Evolutionary conservation across 139 green algal species (phyloP).

Genomic region (Chlorella sp.): DNA sequence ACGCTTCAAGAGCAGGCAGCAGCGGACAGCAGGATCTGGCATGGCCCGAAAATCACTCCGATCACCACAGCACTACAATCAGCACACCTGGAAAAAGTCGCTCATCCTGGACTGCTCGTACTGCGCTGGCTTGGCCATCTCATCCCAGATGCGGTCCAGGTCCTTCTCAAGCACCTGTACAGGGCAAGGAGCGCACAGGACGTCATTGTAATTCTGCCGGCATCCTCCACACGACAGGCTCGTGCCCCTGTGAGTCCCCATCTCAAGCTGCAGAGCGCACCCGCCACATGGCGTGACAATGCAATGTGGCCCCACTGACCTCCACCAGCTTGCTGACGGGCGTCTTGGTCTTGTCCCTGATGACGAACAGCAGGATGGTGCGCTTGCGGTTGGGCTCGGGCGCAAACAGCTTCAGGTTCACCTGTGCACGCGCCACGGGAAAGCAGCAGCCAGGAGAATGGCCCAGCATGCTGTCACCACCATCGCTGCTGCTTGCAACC

Average conservation of each 20-base stretch:
- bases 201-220: neutral
- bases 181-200: neutral
- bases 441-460: too few relatives aligned
- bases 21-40: too few relatives aligned
- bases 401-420: constrained; percentile 97
- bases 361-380: constrained; percentile 95
- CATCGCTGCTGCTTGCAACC: too few relatives aligned
- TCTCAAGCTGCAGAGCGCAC: neutral
- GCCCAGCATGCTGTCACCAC: too few relatives aligned
- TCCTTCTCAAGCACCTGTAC: constrained; percentile 47
- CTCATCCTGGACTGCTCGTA: constrained; percentile 53
- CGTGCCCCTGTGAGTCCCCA: neutral
- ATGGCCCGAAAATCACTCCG: too few relatives aligned
- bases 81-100: constrained; percentile 89
- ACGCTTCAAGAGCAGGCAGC: too few relatives aligned
- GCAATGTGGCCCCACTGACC: constrained; percentile 8
- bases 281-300: neutral
- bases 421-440: constrained; percentile 58
- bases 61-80: too few relatives aligned
- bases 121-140: constrained; percentile 80
- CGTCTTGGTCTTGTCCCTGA: constrained; percentile 89
- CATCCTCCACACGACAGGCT: neutral
- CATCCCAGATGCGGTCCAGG: constrained; percentile 84
- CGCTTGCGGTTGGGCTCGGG: constrained; percentile 58
- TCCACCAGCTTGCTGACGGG: constrained; percentile 65